Conservation (phyloP, 176 grass and related monocot genomes). For the Paspalum vaginatum region DNA sequence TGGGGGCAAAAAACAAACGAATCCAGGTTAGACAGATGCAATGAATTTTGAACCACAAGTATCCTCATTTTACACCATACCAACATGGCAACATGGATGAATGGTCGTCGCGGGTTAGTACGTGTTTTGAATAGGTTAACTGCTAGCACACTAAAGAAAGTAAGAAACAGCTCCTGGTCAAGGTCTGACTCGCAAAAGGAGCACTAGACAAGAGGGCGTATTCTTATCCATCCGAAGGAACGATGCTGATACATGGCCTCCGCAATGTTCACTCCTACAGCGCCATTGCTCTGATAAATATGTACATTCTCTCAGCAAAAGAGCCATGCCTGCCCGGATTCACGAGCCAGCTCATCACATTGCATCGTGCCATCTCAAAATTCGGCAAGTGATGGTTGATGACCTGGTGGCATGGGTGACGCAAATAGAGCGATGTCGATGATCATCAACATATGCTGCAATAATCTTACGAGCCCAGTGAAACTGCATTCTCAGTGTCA, state of each 20-base stretch:
- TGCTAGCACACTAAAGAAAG: slow-evolving; percentile 9
- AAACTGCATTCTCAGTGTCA: slow-evolving; percentile 45
- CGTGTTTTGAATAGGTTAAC: slow-evolving; percentile 11
- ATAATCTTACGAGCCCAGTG: slow-evolving; percentile 13
- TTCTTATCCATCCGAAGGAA: slow-evolving; percentile 16
- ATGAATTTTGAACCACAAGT: neutral
- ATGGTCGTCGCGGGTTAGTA: neutral
- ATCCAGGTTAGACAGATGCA: neutral
- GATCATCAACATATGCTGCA: slow-evolving; percentile 37
- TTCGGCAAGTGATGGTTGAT: slow-evolving; percentile 28
- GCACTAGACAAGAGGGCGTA: slow-evolving; percentile 22
- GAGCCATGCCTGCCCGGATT: neutral
- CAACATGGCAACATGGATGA: neutral
- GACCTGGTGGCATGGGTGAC: slow-evolving; percentile 16
- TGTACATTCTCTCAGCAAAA: slow-evolving; percentile 44
- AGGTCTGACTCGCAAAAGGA: slow-evolving; percentile 25
- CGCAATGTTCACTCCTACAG: neutral
- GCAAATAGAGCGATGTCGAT: slow-evolving; percentile 19
- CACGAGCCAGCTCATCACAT: slow-evolving; percentile 28
- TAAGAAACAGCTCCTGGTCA: slow-evolving; percentile 11
- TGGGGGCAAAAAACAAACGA: neutral
- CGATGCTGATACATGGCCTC: neutral
- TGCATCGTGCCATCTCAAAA: slow-evolving; percentile 45
- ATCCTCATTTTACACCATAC: neutral
- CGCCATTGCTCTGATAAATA: slow-evolving; percentile 29